Evolutionary conservation across 257 asterid species (phyloP), one percentile per base, ranked within the genome.

Genomic region (Solanum arcanum): DNA sequence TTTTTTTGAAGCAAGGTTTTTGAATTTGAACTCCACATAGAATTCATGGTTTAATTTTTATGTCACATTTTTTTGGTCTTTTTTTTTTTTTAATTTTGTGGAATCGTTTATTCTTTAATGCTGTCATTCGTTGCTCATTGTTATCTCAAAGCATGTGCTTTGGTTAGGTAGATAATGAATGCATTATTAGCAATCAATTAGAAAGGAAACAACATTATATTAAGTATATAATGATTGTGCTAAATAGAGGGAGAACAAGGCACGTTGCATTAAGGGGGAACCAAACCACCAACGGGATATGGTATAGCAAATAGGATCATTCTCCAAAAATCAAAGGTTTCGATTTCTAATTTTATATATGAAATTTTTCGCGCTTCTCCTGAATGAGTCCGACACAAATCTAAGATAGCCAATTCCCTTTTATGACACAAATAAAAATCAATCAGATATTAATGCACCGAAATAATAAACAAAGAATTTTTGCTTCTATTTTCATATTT

Each of bases 341-440:
- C 7, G 7, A 5, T 37, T 37, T 37, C 0, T 37, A 37, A 1
- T 37, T 37, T 37, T 37, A 6, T 0, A 1, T 37, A 37, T 37
- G 1, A 37, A 37, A 37, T 5, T 6, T 37, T 1, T 6, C 6
- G 7, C 7, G 6, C 39, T 37, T 37, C 39, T 37, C 1, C 0
- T 1, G 2, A 37, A 37, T 37, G 1, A 5, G 0, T 0, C 7
- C 7, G 39, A 1, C 1, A 5, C 7, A 37, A 37, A 37, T 37
- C 0, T 37, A 37, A 37, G 1, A 37, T 37, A 37, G 1, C 6
- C 7, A 64, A 25, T 33, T 29, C 31, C 31, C 31, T 29, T 29
- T 29, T 29, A 29, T 29, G 31, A 29, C 42, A 6, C 9, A 39
- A 39, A 7, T 39, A 1, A 39, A 60, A 60, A 21, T 21, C 42